Evolutionary conservation across 805 yeast genomes (phyloP).

Genomic region (Pichia rugopelliculosa): DNA sequence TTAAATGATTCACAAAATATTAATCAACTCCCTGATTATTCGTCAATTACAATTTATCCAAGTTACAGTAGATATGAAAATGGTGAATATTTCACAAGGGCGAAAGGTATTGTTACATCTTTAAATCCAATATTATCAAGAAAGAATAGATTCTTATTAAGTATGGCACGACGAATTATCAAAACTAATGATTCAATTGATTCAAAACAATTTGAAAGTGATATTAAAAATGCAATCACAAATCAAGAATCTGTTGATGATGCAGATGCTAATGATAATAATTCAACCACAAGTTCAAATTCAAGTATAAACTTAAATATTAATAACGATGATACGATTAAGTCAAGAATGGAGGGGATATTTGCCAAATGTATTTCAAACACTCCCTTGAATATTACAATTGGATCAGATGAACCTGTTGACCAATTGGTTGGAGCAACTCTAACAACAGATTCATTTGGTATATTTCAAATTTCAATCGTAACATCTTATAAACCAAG

Average conservation of each 20-base stretch:
- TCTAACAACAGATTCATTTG: constrained; percentile 56
- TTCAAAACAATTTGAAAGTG: constrained; percentile 31
- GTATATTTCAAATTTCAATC: constrained; percentile 52
- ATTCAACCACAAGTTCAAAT: constrained; percentile 14
- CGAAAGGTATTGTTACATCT: constrained; percentile 58
- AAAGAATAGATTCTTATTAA: constrained; percentile 60
- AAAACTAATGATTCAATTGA: constrained; percentile 28
- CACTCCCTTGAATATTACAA: constrained; percentile 44
- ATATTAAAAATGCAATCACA: constrained; percentile 28
- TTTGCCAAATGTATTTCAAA: constrained; percentile 59
- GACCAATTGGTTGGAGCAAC: constrained; percentile 25
- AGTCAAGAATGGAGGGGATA: constrained; percentile 61
- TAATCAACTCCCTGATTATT: constrained; percentile 43
- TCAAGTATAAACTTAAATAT: constrained; percentile 3
- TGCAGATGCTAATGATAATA: constrained; percentile 15
- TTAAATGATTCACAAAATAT: constrained; percentile 4
- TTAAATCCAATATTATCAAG: constrained; percentile 66
- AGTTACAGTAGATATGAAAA: constrained; percentile 38
- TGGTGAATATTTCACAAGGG: constrained; percentile 45
- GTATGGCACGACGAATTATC: constrained; percentile 62
- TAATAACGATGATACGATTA: constrained; percentile 33
- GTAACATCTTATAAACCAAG: constrained; percentile 56
- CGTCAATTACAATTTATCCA: constrained; percentile 54
- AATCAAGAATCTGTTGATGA: constrained; percentile 19
- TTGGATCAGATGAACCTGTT: constrained; percentile 42